Percentiles rank a stretch among this genome's conserved stretches.
Conservation (phyloP, 192 early-diverging fungal species). For the Ambispora gerdemannii region DNA sequence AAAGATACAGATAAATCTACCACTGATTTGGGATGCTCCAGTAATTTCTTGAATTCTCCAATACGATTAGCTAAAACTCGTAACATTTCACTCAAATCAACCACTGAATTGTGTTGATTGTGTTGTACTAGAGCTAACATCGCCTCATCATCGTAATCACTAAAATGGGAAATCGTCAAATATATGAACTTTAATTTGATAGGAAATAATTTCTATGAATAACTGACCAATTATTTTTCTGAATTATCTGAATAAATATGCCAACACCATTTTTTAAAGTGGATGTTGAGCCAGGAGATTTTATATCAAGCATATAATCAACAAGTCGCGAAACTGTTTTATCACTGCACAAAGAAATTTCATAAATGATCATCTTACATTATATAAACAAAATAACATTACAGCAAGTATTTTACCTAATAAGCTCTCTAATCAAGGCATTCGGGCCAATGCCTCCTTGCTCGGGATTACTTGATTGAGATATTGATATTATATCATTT, state of each 20-base stretch:
- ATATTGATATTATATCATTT: slow-evolving; percentile 80
- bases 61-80: slow-evolving; percentile 76
- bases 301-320: slow-evolving; percentile 80
- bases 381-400: slow-evolving; percentile 15
- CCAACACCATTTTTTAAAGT: slow-evolving; percentile 91
- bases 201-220: not conserved
- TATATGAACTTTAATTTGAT: not conserved
- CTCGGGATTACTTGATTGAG: slow-evolving; percentile 63
- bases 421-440: slow-evolving; percentile 61
- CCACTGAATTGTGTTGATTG: slow-evolving; percentile 39
- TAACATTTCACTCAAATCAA: slow-evolving; percentile 89
- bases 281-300: slow-evolving; percentile 77
- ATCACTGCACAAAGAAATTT: slow-evolving; percentile 54
- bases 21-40: slow-evolving; percentile 70
- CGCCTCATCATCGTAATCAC: slow-evolving; percentile 43
- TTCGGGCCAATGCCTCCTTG: slow-evolving; percentile 66
- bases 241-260: slow-evolving; percentile 97
- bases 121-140: slow-evolving; percentile 30
- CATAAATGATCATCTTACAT: slow-evolving; percentile 33
- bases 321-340: slow-evolving; percentile 74
- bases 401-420: slow-evolving; percentile 25
- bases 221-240: slow-evolving; percentile 85
- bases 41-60: slow-evolving; percentile 71
- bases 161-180: slow-evolving; percentile 18
- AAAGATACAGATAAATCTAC: slow-evolving; percentile 39